phyloP scores from a whole-genome alignment of 2,329 filamentous ascomycete species.

The Nemania sp. region DNA sequence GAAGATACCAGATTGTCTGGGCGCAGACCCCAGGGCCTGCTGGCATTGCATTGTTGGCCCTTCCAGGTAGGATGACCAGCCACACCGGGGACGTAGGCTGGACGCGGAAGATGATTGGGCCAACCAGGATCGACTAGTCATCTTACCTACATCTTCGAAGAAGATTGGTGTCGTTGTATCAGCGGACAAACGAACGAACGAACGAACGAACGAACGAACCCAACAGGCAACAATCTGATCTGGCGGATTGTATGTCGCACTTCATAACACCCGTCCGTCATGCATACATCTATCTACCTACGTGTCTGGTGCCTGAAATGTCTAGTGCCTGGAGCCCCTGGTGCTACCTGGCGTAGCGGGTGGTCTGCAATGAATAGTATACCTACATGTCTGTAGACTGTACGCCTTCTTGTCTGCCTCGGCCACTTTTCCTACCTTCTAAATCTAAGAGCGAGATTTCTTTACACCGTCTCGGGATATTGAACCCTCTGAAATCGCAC shows the following conservation, averaged over 20 bases:
- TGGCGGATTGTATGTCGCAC: constrained; percentile 14
- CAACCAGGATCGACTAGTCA: neutral
- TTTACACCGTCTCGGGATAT: neutral
- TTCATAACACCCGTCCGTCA: neutral
- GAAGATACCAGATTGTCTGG: neutral
- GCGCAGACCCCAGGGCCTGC: neutral
- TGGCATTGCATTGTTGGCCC: constrained; percentile 12
- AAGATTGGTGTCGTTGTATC: neutral
- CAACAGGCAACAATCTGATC: neutral
- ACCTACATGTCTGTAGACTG: constrained; percentile 4
- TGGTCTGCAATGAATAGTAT: too few species aligned
- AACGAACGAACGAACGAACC: too few species aligned
- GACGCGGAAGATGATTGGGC: constrained; percentile 6
- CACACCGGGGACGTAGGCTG: neutral
- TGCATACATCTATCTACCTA: constrained; percentile 5
- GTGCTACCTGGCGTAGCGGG: neutral
- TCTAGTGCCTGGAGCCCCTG: neutral
- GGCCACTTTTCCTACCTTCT: neutral
- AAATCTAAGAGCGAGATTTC: too few species aligned
- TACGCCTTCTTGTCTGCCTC: constrained; percentile 18
- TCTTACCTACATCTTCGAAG: neutral
- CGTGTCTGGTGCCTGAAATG: constrained; percentile 19
- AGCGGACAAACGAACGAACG: too few species aligned
- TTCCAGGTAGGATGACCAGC: neutral
- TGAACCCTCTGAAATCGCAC: too few species aligned